phyloP scores from a whole-genome alignment of 805 yeast species.

The Teunomyces aglyptinius region DNA sequence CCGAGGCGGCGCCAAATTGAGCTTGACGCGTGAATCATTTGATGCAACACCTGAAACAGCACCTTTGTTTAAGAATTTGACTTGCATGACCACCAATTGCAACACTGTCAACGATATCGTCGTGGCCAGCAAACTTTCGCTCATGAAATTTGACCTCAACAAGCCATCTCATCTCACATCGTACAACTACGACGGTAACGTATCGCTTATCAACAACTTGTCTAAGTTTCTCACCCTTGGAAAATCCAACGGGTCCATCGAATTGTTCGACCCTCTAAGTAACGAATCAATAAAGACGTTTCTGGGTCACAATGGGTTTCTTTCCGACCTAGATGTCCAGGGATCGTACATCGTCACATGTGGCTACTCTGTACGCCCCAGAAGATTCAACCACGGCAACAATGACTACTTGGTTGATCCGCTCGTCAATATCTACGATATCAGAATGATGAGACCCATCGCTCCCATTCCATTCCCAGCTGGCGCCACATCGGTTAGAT shows the following conservation, averaged over 20 bases:
- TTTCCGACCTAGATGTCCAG: conserved; percentile 63
- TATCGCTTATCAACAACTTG: conserved; percentile 44
- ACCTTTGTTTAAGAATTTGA: conserved; percentile 17
- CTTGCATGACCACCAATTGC: conserved; percentile 34
- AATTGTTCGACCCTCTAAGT: conserved; percentile 58
- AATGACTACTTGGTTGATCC: conserved; percentile 57
- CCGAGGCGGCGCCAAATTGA: conserved; percentile 29
- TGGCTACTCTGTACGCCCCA: conserved; percentile 70
- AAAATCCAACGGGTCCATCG: conserved; percentile 56
- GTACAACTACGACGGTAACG: conserved; percentile 43
- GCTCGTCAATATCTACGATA: conserved; percentile 76
- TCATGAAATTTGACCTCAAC: conserved; percentile 34
- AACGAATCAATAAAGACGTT: conserved; percentile 50
- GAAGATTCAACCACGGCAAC: conserved; percentile 30
- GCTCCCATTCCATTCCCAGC: conserved; percentile 86
- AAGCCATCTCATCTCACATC: conserved; percentile 22
- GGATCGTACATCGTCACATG: conserved; percentile 74
- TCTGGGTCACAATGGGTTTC: conserved; percentile 56
- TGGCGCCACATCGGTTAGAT: conserved; percentile 79
- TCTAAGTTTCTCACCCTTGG: conserved; percentile 59
- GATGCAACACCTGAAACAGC: conserved; percentile 9
- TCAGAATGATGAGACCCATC: conserved; percentile 65
- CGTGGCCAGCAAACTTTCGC: conserved; percentile 22
- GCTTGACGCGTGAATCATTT: conserved; percentile 13
- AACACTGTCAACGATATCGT: conserved; percentile 30